These are phyloP conservation scores for Debaryomycetaceae sp. DNA, from an alignment of 1,139 yeast genomes.

Conservation along the genomic window DNA sequence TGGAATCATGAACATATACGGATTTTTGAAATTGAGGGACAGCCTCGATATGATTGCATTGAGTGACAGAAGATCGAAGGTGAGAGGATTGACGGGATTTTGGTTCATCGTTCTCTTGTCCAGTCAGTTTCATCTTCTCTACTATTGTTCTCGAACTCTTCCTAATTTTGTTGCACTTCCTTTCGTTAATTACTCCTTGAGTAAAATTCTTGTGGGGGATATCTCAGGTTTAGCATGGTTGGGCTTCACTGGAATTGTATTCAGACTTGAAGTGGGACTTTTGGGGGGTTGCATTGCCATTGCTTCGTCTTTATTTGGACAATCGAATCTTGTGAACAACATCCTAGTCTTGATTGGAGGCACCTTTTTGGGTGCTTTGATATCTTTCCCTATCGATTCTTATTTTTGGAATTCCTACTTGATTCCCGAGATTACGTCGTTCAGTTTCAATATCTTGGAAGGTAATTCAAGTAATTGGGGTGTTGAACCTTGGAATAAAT, in stretches of 20 bases:
- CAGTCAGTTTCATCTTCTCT: conserved; percentile 76
- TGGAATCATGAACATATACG: conserved; percentile 46
- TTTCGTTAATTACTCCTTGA: conserved; percentile 54
- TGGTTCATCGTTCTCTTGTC: conserved; percentile 61
- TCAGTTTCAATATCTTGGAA: conserved; percentile 66
- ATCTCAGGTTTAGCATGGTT: conserved; percentile 54
- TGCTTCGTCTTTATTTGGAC: conserved; percentile 41
- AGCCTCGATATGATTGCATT: conserved; percentile 24
- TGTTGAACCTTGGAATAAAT: conserved; percentile 65
- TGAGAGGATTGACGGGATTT: conserved; percentile 32
- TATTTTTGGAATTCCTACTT: conserved; percentile 62
- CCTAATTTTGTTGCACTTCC: conserved; percentile 89
- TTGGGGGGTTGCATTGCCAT: conserved; percentile 48
- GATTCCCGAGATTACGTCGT: conserved; percentile 74
- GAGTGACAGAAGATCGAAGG: conserved; percentile 12
- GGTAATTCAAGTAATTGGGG: conserved; percentile 86
- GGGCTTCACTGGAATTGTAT: conserved; percentile 62
- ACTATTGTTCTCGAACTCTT: conserved; percentile 73
- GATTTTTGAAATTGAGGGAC: conserved; percentile 24
- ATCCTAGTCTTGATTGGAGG: conserved; percentile 50
- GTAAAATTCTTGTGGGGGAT: conserved; percentile 50
- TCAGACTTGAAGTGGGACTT: conserved; percentile 70
- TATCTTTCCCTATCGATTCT: conserved; percentile 61
- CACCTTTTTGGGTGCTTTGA: conserved; percentile 44
- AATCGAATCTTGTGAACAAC: conserved; percentile 35